Evolutionary conservation across 129 eudicot genomes (phyloP), one percentile per base, ranked within the genome.

Genomic region (Calendula officinalis): DNA sequence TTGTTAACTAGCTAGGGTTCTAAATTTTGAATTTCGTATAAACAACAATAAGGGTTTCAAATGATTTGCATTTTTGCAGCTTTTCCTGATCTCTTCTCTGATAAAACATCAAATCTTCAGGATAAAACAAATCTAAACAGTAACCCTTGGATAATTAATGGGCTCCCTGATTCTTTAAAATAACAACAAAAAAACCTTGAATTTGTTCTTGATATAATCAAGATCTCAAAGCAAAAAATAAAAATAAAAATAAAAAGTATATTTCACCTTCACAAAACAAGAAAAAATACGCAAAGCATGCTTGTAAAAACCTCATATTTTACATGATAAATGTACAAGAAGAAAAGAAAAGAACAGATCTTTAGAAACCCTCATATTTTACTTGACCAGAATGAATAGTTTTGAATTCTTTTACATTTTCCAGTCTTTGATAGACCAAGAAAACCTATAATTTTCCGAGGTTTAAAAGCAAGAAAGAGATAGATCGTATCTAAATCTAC

Each of bases 31-130:
- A 54, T 34, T 37, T 64, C n/a, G 47, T 32, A 34, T 15, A 43
- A 34, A 72, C 50, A 57, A 27, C 55, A 32, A 32, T 56, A 66
- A 66, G 72, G 72, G 73, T 65, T 73, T 65, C 67, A 66, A 66
- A 66, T 65, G 67, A 73, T 73, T 35, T 73, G 60, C 39, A 46
- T 35, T 38, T 73, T 47, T 65, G 66, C 67, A 73, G 72, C 67
- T 65, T 73, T 64, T 65, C 38, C 67, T 37, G 61, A 47, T 65
- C 67, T 57, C 38, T 37, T 73, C 53, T 57, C 59, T 53, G 59
- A 47, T 65, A 55, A 7, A 56, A 65, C 60, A 73, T 66, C 54
- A 38, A 73, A 73, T 73, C 70, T 42, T 13, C 59, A 35, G 59
- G 39, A 38, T 13, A 63, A 22, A 65, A 40, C 11, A 66, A 66